Percentiles rank a stretch among this genome's conserved stretches.
These are phyloP conservation scores for Coemansia sp. DNA, from an alignment of 192 early-diverging fungal species.

Conservation along the genomic window DNA sequence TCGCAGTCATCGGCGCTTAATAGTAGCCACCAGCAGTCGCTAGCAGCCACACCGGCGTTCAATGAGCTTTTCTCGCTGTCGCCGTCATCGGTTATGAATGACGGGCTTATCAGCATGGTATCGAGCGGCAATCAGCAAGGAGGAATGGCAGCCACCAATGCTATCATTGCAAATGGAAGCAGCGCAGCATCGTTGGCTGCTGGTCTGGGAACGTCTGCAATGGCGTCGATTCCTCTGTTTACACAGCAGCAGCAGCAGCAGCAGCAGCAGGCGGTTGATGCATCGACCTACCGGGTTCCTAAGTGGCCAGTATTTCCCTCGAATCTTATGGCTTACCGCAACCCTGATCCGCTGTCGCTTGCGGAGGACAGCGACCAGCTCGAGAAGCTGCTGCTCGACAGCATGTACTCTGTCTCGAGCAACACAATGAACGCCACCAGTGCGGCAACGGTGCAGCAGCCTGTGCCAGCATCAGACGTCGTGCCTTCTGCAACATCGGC, in stretches of 20 bases:
- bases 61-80: conserved; percentile 44
- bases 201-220: neutral
- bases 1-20: conserved; percentile 5
- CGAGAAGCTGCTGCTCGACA: conserved; percentile 48
- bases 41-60: conserved; percentile 31
- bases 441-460: too few relatives aligned
- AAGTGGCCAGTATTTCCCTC: conserved; percentile 24
- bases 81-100: conserved; percentile 14
- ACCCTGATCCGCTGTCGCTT: conserved; percentile 31
- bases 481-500: neutral
- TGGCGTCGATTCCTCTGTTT: neutral
- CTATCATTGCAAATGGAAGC: neutral
- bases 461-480: neutral
- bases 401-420: conserved; percentile 27
- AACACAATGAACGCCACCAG: neutral
- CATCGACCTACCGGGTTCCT: conserved; percentile 7
- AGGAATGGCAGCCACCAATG: neutral
- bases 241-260: conserved; percentile 6
- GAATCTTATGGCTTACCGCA: conserved; percentile 53
- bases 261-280: neutral
- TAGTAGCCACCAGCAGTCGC: conserved; percentile 8
- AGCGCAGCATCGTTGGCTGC: neutral
- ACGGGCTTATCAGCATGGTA: conserved; percentile 31
- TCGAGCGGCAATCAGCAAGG: conserved; percentile 5
- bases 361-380: conserved; percentile 48